Evolutionary conservation across 805 yeast genomes (phyloP).

Genomic region (Yamadazyma ubonensis): DNA sequence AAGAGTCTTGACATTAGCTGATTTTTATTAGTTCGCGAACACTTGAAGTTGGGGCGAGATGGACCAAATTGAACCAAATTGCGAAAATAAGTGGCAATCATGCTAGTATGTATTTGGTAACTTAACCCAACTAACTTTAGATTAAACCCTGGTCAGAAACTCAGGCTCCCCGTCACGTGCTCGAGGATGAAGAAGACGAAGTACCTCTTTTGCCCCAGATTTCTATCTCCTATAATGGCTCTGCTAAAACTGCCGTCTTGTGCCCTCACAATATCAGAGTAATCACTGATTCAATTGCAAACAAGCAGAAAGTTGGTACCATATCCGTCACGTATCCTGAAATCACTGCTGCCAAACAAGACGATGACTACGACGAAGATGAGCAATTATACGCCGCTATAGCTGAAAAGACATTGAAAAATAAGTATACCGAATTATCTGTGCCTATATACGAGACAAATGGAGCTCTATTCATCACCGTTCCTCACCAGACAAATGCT

Average conservation of each 20-base stretch:
- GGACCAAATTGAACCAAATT: too few species aligned
- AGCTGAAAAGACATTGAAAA: conserved; percentile 18
- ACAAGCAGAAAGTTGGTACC: conserved; percentile 6
- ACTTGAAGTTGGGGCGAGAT: not conserved
- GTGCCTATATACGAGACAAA: conserved; percentile 24
- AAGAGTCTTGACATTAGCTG: conserved; percentile 2
- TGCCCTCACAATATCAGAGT: conserved; percentile 28
- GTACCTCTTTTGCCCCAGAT: conserved; percentile 30
- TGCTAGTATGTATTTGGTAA: conserved; percentile 22
- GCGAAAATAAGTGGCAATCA: conserved; percentile 8
- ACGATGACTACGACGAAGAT: conserved; percentile 47
- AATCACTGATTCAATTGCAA: conserved; percentile 18
- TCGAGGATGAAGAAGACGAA: conserved; percentile 42
- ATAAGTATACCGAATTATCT: conserved; percentile 21
- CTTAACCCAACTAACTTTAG: not conserved
- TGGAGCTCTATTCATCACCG: conserved; percentile 18
- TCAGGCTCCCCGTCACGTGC: conserved; percentile 50
- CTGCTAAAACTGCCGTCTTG: conserved; percentile 25
- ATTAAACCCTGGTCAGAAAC: conserved; percentile 51
- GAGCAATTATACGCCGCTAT: conserved; percentile 48
- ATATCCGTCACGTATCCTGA: conserved; percentile 4
- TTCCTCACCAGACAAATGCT: conserved; percentile 38
- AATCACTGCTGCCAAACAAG: not conserved
- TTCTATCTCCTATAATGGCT: conserved; percentile 17
- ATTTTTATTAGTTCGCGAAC: conserved; percentile 2